phyloP scores from a whole-genome alignment of 331 rosid genomes.

The Prunus yedoensis region DNA sequence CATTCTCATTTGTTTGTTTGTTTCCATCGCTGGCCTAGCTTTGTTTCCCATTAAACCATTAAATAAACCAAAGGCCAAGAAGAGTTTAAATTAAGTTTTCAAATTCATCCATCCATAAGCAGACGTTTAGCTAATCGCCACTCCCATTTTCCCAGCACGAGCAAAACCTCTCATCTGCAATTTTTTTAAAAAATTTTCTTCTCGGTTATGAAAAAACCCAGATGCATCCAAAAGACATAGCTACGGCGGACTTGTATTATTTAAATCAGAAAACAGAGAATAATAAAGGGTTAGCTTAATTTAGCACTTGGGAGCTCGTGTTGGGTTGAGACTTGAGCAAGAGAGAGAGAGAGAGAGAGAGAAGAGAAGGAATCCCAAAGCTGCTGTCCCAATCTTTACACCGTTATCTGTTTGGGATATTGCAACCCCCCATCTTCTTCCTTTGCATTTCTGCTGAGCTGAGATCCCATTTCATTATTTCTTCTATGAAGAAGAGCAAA shows the following conservation, averaged over 20 bases:
- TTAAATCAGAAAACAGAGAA: conserved; percentile 14
- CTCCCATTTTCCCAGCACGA: conserved; percentile 21
- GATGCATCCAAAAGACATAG: conserved; percentile 52
- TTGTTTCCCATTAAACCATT: too few relatives aligned
- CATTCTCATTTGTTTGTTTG: too few relatives aligned
- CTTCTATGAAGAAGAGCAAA: background rate
- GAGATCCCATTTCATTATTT: conserved; percentile 4
- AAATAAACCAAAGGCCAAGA: too few relatives aligned
- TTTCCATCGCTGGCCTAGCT: too few relatives aligned
- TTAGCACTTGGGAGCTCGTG: conserved; percentile 62
- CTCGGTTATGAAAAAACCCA: conserved; percentile 31
- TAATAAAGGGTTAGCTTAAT: conserved; percentile 4
- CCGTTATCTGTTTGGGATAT: conserved; percentile 73
- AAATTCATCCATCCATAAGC: conserved; percentile 23
- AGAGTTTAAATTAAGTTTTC: too few relatives aligned
- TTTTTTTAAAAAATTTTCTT: background rate
- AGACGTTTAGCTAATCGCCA: conserved; percentile 49
- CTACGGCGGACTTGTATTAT: conserved; percentile 46
- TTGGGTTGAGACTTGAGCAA: conserved; percentile 22
- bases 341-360: conserved; percentile 4
- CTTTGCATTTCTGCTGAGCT: background rate
- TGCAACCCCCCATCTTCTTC: conserved; percentile 12
- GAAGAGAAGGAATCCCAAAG: conserved; percentile 48
- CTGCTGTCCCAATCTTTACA: conserved; percentile 71
- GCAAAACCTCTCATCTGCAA: background rate